A percentile compares a stretch with the other conserved stretches of the same genome.
phyloP scores from a whole-genome alignment of 2,329 filamentous ascomycete species.

The Ophiostoma perfectum region DNA sequence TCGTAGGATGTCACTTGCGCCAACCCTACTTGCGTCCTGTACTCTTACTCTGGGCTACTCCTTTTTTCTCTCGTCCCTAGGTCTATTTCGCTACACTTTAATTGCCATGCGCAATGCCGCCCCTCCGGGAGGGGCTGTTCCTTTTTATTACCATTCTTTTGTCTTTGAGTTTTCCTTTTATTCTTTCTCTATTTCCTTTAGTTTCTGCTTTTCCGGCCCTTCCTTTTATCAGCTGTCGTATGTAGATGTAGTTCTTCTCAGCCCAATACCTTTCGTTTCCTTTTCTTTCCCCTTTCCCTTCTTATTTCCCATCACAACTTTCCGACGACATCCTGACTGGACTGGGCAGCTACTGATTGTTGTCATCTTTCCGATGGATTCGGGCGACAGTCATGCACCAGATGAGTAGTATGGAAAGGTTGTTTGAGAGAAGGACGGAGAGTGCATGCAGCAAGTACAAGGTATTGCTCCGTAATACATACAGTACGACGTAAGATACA shows the following conservation, averaged over 20 bases:
- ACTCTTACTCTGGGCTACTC: not conserved
- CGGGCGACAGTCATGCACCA: too few species aligned
- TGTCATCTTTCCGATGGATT: too few species aligned
- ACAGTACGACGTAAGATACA: not conserved
- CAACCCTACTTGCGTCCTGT: too few species aligned
- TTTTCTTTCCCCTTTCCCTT: not conserved
- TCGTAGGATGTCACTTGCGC: too few species aligned
- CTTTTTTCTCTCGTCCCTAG: not conserved
- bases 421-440: too few species aligned
- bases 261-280: not conserved
- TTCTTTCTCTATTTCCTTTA: not conserved
- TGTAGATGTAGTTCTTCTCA: too few species aligned
- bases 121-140: constrained; percentile 13
- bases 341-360: too few species aligned
- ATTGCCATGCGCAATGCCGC: constrained; percentile 12
- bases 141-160: not conserved
- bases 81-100: constrained; percentile 13
- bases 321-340: too few species aligned
- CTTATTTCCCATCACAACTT: too few species aligned
- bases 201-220: not conserved
- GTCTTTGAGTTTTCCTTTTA: not conserved
- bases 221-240: not conserved
- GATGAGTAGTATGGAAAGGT: too few species aligned
- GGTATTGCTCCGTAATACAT: too few species aligned
- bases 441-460: too few species aligned